Conservation (phyloP, 345 rosid species). For the Aquilaria malaccensis region DNA sequence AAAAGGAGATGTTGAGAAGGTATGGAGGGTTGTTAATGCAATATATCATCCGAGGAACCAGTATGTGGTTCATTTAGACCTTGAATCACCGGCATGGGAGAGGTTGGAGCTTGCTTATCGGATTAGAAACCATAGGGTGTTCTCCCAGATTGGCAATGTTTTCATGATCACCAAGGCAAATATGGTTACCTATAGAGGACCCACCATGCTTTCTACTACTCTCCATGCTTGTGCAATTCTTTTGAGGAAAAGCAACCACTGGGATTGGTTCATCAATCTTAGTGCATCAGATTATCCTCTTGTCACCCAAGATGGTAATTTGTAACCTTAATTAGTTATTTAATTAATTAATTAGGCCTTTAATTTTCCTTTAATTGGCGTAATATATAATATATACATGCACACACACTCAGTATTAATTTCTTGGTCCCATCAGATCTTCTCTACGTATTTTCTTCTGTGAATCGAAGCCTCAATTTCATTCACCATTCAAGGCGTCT, state of each 20-base stretch:
- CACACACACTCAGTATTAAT: no score
- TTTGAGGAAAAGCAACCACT: constrained; percentile 40
- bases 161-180: constrained; percentile 54
- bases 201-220: constrained; percentile 63
- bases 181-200: constrained; percentile 52
- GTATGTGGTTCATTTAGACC: constrained; percentile 74
- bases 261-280: constrained; percentile 74
- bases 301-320: constrained; percentile 56
- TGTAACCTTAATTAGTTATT: no score
- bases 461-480: no score
- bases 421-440: no score
- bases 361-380: constrained; percentile 6
- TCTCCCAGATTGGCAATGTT: constrained; percentile 57
- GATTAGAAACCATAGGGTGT: constrained; percentile 38
- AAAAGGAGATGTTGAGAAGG: constrained; percentile 53
- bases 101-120: constrained; percentile 54
- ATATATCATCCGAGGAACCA: constrained; percentile 91
- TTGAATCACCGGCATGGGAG: constrained; percentile 66
- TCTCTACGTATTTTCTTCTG: no score
- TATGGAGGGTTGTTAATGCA: constrained; percentile 60
- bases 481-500: no score
- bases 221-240: constrained; percentile 64
- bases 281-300: constrained; percentile 65
- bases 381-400: no score
- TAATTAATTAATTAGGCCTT: constrained; percentile 13